These are phyloP conservation scores for Lactifluus echinatus DNA, from an alignment of 768 basidiomycete species.

Conservation along the genomic window DNA sequence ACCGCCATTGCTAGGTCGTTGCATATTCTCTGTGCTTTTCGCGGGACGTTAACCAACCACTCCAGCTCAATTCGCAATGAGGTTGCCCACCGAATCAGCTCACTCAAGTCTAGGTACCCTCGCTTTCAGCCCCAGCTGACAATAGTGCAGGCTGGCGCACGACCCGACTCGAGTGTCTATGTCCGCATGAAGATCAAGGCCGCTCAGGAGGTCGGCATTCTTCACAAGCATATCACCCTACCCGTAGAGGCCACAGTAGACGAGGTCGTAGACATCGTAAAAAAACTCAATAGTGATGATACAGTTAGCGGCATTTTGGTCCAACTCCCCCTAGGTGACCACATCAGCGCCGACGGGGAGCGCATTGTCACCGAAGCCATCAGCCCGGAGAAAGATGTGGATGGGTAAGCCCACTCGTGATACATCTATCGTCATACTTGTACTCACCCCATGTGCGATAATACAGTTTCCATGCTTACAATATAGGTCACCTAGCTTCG, in stretches of 20 bases:
- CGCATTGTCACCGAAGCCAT: conserved; percentile 91
- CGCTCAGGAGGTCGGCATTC: conserved; percentile 88
- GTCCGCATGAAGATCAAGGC: conserved; percentile 98
- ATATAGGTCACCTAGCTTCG: conserved; percentile 91
- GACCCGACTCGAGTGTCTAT: conserved; percentile 85
- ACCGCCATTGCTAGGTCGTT: conserved; percentile 74
- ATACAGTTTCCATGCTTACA: conserved; percentile 91
- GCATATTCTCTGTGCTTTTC: background rate
- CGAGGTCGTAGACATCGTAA: conserved; percentile 68
- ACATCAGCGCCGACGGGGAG: conserved; percentile 75
- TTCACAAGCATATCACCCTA: conserved; percentile 68
- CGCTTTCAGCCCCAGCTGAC: conserved; percentile 86
- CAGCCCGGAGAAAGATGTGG: conserved; percentile 91
- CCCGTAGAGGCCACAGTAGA: conserved; percentile 63
- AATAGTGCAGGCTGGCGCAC: conserved; percentile 90
- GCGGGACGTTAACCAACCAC: conserved; percentile 9
- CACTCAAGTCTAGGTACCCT: conserved; percentile 59
- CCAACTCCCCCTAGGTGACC: conserved; percentile 85
- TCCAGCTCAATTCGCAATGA: conserved; percentile 69
- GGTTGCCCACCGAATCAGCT: conserved; percentile 61
- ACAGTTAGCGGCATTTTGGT: conserved; percentile 84
- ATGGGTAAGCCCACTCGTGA: conserved; percentile 53
- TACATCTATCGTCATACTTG: background rate
- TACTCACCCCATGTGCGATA: background rate
- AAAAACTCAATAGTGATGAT: conserved; percentile 76